phyloP scores from a whole-genome alignment of 805 yeast species.

The Candida pseudoglaebosa region DNA sequence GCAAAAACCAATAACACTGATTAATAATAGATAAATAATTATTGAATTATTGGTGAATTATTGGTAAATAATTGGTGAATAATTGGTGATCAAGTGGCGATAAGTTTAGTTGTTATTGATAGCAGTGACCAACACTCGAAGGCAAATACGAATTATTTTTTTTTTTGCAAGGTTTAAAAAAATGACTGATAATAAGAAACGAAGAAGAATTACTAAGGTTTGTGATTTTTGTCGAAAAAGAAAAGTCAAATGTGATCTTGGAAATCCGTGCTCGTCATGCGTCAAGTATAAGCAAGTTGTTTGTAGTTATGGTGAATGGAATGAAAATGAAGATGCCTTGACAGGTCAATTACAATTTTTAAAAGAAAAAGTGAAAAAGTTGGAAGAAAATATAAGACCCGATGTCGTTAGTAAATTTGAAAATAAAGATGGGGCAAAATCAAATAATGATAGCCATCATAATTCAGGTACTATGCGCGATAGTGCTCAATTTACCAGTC shows the following conservation, averaged over 20 bases:
- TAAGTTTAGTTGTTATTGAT: not conserved
- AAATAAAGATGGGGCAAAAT: not conserved
- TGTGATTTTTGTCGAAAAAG: slow-evolving; percentile 34
- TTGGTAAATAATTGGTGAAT: no score
- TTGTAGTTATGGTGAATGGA: slow-evolving; percentile 19
- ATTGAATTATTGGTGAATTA: no score
- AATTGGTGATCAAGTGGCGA: not conserved
- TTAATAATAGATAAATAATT: no score
- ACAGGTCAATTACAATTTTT: slow-evolving; percentile 9
- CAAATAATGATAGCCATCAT: not conserved
- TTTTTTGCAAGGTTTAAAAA: no score
- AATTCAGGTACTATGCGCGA: not conserved
- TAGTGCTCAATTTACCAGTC: not conserved
- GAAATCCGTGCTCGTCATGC: slow-evolving; percentile 35
- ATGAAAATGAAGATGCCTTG: not conserved
- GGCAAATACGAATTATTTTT: no score
- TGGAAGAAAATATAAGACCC: slow-evolving; percentile 10
- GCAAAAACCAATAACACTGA: no score
- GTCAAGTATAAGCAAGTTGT: slow-evolving; percentile 20
- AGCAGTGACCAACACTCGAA: no score
- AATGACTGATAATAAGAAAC: slow-evolving; percentile 10
- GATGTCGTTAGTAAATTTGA: no score
- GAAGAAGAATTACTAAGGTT: slow-evolving; percentile 29
- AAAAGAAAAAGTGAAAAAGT: slow-evolving; percentile 10
- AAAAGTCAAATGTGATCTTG: slow-evolving; percentile 36